phyloP scores from a whole-genome alignment of 768 basidiomycete species.

The Macrolepiota dolichaula region DNA sequence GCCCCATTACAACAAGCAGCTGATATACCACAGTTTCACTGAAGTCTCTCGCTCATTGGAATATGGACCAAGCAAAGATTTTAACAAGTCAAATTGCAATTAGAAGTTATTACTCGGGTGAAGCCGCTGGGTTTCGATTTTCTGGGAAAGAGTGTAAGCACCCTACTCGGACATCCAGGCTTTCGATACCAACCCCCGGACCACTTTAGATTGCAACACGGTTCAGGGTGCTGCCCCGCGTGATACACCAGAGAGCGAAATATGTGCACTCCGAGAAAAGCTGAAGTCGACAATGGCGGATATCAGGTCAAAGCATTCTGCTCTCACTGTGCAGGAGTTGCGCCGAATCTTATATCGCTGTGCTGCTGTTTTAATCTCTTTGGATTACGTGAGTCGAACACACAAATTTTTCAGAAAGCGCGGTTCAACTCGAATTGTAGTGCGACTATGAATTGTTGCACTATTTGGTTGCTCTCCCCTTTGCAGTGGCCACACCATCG shows the following conservation, averaged over 20 bases:
- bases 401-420: neutral
- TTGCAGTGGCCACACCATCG: conserved; percentile 84
- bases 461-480: conserved; percentile 83
- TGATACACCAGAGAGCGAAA: conserved; percentile 55
- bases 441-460: conserved; percentile 84
- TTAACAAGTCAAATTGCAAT: conserved; percentile 85
- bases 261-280: conserved; percentile 63
- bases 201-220: conserved; percentile 48
- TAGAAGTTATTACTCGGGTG: conserved; percentile 88
- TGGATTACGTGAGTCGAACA: conserved; percentile 45
- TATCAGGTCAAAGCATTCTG: conserved; percentile 67
- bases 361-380: conserved; percentile 74
- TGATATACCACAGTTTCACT: conserved; percentile 43
- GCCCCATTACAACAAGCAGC: neutral
- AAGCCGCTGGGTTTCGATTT: conserved; percentile 76
- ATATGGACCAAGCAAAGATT: conserved; percentile 77
- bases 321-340: conserved; percentile 78
- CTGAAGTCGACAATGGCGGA: conserved; percentile 64
- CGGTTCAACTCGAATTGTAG: conserved; percentile 32
- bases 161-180: conserved; percentile 20
- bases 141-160: conserved; percentile 53
- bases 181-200: neutral
- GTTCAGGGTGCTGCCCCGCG: conserved; percentile 42
- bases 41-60: conserved; percentile 54
- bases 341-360: conserved; percentile 85